These are phyloP conservation scores for Dichotomopilus funicola DNA, from an alignment of 2,329 filamentous ascomycete species.

Conservation along the genomic window DNA sequence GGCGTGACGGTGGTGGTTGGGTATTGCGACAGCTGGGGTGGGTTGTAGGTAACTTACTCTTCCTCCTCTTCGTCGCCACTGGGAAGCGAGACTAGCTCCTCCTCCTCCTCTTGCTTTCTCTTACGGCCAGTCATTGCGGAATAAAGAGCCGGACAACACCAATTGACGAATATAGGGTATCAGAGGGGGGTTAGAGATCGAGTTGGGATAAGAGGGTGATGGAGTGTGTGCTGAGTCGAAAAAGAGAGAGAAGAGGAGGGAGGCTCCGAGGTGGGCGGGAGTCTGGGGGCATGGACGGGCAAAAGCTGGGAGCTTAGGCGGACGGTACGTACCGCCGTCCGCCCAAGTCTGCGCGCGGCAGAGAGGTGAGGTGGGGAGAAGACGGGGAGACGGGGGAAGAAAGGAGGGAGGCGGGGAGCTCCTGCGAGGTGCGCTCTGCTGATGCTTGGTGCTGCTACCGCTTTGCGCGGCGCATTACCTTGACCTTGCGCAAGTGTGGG, in stretches of 20 bases:
- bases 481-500: too few relatives aligned
- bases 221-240: slow-evolving; percentile 14
- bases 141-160: slow-evolving; percentile 15
- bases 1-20: slow-evolving; percentile 1
- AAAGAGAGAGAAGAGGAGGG: slow-evolving; percentile 24
- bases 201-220: slow-evolving; percentile 17
- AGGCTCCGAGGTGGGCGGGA: slow-evolving; percentile 21
- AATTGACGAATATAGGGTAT: slow-evolving; percentile 23
- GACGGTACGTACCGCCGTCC: slow-evolving; percentile 24
- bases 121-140: slow-evolving; percentile 44
- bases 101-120: slow-evolving; percentile 49
- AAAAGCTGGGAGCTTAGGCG: slow-evolving; percentile 25
- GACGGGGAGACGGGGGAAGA: too few relatives aligned
- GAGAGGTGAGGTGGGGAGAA: not conserved
- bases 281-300: slow-evolving; percentile 23
- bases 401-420: too few relatives aligned
- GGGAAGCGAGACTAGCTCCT: slow-evolving; percentile 49
- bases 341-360: not conserved
- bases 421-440: too few relatives aligned
- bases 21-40: slow-evolving; percentile 27
- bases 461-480: too few relatives aligned
- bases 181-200: slow-evolving; percentile 9
- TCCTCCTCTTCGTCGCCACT: slow-evolving; percentile 48
- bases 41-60: slow-evolving; percentile 38
- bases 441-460: too few relatives aligned